phyloP scores from a whole-genome alignment of 2,329 filamentous ascomycete genomes.

The Fusarium keratoplasticum region DNA sequence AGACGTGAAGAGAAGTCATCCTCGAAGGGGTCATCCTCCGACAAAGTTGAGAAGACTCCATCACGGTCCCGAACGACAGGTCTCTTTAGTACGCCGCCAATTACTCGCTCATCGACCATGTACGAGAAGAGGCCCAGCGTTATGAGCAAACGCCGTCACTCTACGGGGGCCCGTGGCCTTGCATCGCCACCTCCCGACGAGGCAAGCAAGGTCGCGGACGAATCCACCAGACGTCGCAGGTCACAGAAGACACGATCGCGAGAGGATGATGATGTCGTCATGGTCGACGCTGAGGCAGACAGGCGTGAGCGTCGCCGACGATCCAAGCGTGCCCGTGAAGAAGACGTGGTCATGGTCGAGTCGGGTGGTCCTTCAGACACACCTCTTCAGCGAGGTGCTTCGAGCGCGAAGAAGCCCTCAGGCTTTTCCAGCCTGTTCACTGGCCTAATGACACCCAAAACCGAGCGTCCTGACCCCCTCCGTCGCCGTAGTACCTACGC shows the following conservation, averaged over 20 bases:
- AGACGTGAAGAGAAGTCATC: constrained; percentile 70
- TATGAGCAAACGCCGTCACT: constrained; percentile 71
- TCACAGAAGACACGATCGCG: constrained; percentile 54
- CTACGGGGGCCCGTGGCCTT: constrained; percentile 74
- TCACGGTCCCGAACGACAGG: constrained; percentile 68
- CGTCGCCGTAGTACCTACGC: constrained; percentile 64
- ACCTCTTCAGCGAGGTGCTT: constrained; percentile 49
- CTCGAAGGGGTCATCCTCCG: constrained; percentile 79
- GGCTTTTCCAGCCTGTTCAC: constrained; percentile 72
- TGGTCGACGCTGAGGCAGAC: constrained; percentile 57
- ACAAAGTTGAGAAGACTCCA: constrained; percentile 69
- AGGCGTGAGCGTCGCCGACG: constrained; percentile 51
- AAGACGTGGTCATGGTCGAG: constrained; percentile 55
- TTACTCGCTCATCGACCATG: constrained; percentile 76
- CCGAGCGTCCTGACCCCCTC: constrained; percentile 50
- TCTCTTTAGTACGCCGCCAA: constrained; percentile 75
- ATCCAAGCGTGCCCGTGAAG: constrained; percentile 50
- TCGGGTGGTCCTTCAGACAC: constrained; percentile 47
- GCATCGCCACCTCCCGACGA: constrained; percentile 80
- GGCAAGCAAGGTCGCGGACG: constrained; percentile 73
- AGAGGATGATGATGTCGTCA: constrained; percentile 58
- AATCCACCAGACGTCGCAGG: constrained; percentile 56
- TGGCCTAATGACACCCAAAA: constrained; percentile 63
- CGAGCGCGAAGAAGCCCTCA: constrained; percentile 60
- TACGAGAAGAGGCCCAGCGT: constrained; percentile 71